phyloP scores from a whole-genome alignment of 2,329 filamentous ascomycete species.

The Talaromyces marneffei region DNA sequence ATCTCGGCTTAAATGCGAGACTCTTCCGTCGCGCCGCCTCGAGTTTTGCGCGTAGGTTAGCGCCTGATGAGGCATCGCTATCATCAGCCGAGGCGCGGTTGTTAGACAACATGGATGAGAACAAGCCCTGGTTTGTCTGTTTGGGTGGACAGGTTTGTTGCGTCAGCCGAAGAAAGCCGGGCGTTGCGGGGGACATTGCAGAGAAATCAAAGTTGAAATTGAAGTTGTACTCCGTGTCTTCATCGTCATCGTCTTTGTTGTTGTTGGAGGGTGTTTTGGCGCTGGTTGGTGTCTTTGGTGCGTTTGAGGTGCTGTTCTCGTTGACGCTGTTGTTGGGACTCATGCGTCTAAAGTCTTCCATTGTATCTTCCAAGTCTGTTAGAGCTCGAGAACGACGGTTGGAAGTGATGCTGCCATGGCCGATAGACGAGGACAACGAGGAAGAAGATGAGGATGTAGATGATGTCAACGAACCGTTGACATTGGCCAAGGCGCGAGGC shows the following conservation, averaged over 20 bases:
- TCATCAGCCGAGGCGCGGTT: neutral
- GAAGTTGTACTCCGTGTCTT: slow-evolving; percentile 12
- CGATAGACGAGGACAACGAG: neutral
- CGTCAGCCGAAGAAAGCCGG: slow-evolving; percentile 42
- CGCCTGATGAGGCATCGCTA: slow-evolving; percentile 16
- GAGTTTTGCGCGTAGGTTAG: slow-evolving; percentile 53
- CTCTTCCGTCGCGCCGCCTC: slow-evolving; percentile 71
- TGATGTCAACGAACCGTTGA: slow-evolving; percentile 56
- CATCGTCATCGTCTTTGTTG: neutral
- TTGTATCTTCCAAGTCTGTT: slow-evolving; percentile 23
- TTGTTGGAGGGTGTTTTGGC: neutral
- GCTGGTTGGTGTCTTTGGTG: slow-evolving; percentile 28
- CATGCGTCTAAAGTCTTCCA: slow-evolving; percentile 27
- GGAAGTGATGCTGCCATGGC: slow-evolving; percentile 13
- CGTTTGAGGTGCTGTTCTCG: neutral
- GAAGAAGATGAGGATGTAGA: slow-evolving; percentile 16
- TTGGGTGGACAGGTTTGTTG: slow-evolving; percentile 53
- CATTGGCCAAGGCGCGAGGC: slow-evolving; percentile 62
- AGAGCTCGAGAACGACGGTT: slow-evolving; percentile 24
- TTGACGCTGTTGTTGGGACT: slow-evolving; percentile 28
- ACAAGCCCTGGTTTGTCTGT: slow-evolving; percentile 40
- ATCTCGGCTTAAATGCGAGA: slow-evolving; percentile 68
- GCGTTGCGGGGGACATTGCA: slow-evolving; percentile 42
- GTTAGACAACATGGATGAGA: slow-evolving; percentile 20
- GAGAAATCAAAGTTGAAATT: slow-evolving; percentile 32